phyloP scores from a whole-genome alignment of 352 stramenopile species.

The Lagenidium sp. region DNA sequence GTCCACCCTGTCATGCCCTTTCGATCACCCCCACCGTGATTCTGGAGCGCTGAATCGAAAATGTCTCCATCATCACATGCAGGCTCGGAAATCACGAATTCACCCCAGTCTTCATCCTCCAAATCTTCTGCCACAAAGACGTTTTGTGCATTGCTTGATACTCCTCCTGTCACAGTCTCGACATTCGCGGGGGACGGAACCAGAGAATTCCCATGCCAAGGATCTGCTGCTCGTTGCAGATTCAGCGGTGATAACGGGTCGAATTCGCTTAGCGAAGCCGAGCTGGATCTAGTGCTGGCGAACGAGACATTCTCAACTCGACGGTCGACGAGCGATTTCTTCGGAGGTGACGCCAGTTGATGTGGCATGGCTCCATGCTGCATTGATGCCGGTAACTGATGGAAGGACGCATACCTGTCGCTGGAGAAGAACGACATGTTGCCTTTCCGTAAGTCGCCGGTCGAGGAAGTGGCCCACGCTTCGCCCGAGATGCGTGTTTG shows the following conservation, averaged over 20 bases:
- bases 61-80: no score
- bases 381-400: no score
- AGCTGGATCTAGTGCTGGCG: constrained; percentile 18
- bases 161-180: no score
- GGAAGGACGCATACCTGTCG: constrained; percentile 25
- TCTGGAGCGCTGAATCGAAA: no score
- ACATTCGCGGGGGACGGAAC: constrained; percentile 13
- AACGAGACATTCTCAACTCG: constrained; percentile 21
- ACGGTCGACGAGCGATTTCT: no score
- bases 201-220: constrained; percentile 36
- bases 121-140: constrained; percentile 25
- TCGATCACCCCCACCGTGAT: no score
- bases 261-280: constrained; percentile 29
- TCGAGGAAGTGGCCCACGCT: no score
- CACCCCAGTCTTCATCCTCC: constrained; percentile 40
- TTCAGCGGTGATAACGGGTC: constrained; percentile 42
- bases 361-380: no score
- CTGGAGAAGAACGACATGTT: constrained; percentile 36
- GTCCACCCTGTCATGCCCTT: no score
- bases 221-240: constrained; percentile 32
- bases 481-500: no score
- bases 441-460: no score
- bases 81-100: constrained; percentile 62
- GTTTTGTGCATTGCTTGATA: constrained; percentile 20
- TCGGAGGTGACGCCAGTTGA: no score